These are phyloP conservation scores for Didymella pomorum DNA, from an alignment of 2,329 filamentous ascomycete genomes.

Conservation along the genomic window DNA sequence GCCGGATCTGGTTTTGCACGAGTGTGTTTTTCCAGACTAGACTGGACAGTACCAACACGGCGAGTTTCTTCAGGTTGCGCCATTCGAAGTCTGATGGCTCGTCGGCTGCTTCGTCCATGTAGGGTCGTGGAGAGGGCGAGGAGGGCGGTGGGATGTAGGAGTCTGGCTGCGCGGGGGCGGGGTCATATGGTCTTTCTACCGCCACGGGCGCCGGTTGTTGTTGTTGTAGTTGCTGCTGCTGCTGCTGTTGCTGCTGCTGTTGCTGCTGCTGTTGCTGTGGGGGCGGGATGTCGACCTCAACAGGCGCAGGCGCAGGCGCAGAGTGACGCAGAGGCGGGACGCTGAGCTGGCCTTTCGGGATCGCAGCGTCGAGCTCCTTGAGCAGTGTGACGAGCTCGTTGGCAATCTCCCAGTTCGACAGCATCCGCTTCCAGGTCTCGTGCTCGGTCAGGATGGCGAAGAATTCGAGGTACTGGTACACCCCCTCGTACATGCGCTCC, in stretches of 20 bases:
- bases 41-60: constrained; percentile 87
- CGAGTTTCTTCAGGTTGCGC: constrained; percentile 90
- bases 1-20: constrained; percentile 87
- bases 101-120: constrained; percentile 58
- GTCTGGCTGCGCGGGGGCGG: constrained; percentile 55
- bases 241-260: neutral
- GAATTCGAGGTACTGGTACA: constrained; percentile 94
- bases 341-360: constrained; percentile 68
- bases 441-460: constrained; percentile 89
- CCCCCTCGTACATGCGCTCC: constrained; percentile 93
- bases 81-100: constrained; percentile 73
- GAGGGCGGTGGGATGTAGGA: constrained; percentile 50
- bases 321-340: constrained; percentile 66
- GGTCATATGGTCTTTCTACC: constrained; percentile 73
- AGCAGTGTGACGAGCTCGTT: constrained; percentile 89
- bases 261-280: constrained; percentile 16
- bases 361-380: constrained; percentile 85
- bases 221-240: neutral
- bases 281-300: constrained; percentile 27
- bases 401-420: constrained; percentile 90
- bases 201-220: constrained; percentile 48
- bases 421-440: constrained; percentile 79
- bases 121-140: constrained; percentile 53
- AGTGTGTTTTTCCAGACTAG: constrained; percentile 85
- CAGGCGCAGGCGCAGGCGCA: constrained; percentile 42